Base-by-base conservation (phyloP, 2,329 filamentous ascomycete genomes). In the Dothideomycetidae sp. region DNA sequence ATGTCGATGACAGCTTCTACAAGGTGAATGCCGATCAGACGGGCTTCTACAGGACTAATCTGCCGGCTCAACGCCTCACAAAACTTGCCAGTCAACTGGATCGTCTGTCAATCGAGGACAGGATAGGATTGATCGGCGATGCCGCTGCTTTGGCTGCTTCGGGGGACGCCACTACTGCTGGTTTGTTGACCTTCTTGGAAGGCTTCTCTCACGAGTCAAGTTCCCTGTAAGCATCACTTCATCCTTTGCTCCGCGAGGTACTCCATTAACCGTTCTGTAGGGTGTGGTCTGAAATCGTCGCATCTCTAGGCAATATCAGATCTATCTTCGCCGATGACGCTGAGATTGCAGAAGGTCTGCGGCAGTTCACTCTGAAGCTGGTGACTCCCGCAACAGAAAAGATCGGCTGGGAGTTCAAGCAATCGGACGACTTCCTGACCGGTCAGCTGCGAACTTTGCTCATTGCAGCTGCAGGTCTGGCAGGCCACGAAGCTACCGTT, bases 41-140 rank as follows among this genome's bases (percentile, higher is more conserved):
- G 36, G 88, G 85, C 16, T 94, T 81, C 60, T 96, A 92, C 63
- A 75, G 86, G 43, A 90, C 88, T 33, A 93, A 93, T 60, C 93
- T 96, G 54, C 84, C 90, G 4, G 76, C 83, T n/a, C 68, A 74
- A 45, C 76, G 88, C 33, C 70, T 98, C 29, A 73, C 72, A 28
- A 84, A 84, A 61, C 75, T 98, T 15, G 81, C 82, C 41, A 71
- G 75, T 37, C 76, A 82, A 49, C 76, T 85, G 11, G 70, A 81
- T 47, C 75, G 76, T 48, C 69, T 98, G 15, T 81, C 70, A 45
- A 76, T 80, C 4, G 75, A 88, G 55, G 90, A 98, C 62, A 93
- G 90, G 65, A 93, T 96, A 50, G 83, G 84, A 29, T 73, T 94
- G 36, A 74, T 94, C 42, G 85, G 83, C 43, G 92, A 93, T 51